These are phyloP conservation scores for Cairneyella variabilis DNA, from an alignment of 495 filamentous ascomycete genomes.

Conservation along the genomic window DNA sequence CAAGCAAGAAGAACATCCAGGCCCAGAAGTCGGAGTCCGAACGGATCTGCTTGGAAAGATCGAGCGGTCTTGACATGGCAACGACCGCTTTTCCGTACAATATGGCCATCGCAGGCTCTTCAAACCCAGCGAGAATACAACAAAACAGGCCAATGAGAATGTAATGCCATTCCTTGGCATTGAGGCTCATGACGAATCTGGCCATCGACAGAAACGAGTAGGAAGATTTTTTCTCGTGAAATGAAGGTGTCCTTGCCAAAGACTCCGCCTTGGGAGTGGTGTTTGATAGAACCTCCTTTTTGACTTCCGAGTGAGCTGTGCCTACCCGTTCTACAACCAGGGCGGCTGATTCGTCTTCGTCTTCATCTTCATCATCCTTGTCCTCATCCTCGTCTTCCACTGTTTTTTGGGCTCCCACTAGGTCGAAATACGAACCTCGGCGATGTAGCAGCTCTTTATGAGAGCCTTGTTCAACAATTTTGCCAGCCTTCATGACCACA, in stretches of 20 bases:
- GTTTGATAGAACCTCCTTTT: too few relatives aligned
- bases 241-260: too few relatives aligned
- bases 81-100: conserved; percentile 35
- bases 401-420: conserved; percentile 33
- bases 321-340: too few relatives aligned
- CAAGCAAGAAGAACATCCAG: conserved; percentile 50
- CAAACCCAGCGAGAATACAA: conserved; percentile 34
- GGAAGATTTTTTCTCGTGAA: too few relatives aligned
- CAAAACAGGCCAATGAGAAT: conserved; percentile 29
- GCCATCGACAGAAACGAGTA: background rate
- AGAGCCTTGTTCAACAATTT: conserved; percentile 50
- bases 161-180: conserved; percentile 20
- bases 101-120: conserved; percentile 38
- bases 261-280: too few relatives aligned
- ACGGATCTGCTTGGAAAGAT: conserved; percentile 52
- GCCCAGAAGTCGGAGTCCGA: conserved; percentile 54
- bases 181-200: background rate
- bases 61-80: conserved; percentile 28
- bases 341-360: too few relatives aligned
- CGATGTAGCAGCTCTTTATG: conserved; percentile 39
- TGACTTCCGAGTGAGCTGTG: too few relatives aligned
- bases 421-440: conserved; percentile 22
- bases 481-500: conserved; percentile 53
- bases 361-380: conserved; percentile 46
- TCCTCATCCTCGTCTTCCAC: conserved; percentile 43